These are phyloP conservation scores for Phaeosphaeriaceae sp. DNA, from an alignment of 2,329 filamentous ascomycete genomes.

Conservation along the genomic window DNA sequence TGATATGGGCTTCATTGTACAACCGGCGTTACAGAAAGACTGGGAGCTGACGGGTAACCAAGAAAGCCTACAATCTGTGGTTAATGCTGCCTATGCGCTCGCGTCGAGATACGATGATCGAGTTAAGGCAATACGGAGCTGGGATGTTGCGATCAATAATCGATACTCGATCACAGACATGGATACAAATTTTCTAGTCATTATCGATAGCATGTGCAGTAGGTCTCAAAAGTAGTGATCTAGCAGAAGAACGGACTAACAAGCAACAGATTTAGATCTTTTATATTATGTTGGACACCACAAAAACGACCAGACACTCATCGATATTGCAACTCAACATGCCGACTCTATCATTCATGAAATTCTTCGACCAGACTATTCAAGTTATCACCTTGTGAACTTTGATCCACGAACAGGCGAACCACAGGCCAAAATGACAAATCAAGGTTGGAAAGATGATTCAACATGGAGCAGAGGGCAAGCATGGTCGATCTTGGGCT, in stretches of 20 bases:
- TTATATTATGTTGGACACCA: constrained; percentile 47
- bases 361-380: constrained; percentile 45
- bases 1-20: constrained; percentile 62
- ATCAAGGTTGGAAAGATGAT: constrained; percentile 54
- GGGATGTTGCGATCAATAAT: constrained; percentile 52
- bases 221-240: constrained; percentile 1
- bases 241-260: neutral
- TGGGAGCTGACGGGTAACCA: constrained; percentile 55
- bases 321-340: constrained; percentile 48
- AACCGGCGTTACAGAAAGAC: constrained; percentile 55
- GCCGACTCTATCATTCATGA: constrained; percentile 46
- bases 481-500: constrained; percentile 58
- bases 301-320: constrained; percentile 35
- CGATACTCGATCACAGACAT: constrained; percentile 47
- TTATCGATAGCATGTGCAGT: constrained; percentile 54
- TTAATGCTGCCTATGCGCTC: constrained; percentile 54
- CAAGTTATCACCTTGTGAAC: constrained; percentile 54
- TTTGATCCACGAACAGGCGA: constrained; percentile 53
- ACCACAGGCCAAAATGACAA: constrained; percentile 56
- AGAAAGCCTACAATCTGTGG: constrained; percentile 50
- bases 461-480: constrained; percentile 59
- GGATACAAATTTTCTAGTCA: constrained; percentile 48
- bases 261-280: constrained; percentile 45
- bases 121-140: constrained; percentile 57
- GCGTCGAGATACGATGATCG: constrained; percentile 51